Percentiles rank a stretch among this genome's conserved stretches.
Evolutionary conservation across 208 protist genomes (phyloP).

Genomic region (Crithidia expoeki): DNA sequence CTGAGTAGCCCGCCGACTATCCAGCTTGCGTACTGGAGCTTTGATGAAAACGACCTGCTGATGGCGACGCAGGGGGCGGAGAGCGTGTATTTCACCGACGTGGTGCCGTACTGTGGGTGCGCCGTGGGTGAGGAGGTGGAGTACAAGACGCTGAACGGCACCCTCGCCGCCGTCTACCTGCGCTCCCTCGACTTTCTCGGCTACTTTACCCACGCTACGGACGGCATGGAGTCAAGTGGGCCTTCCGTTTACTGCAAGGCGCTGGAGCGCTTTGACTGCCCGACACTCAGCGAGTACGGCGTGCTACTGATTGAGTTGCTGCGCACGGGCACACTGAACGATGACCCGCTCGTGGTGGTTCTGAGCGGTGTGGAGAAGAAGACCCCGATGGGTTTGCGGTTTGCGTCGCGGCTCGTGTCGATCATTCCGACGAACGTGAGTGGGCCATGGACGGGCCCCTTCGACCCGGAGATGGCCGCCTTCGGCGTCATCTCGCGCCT

Average conservation of each 20-base stretch:
- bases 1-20: constrained; percentile 66
- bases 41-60: constrained; percentile 32
- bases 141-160: constrained; percentile 45
- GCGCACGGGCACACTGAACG: constrained; percentile 66
- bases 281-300: constrained; percentile 81
- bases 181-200: constrained; percentile 89
- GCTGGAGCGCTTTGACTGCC: constrained; percentile 64
- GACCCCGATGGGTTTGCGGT: constrained; percentile 45
- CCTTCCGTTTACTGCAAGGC: constrained; percentile 64
- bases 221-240: constrained; percentile 52
- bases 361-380: constrained; percentile 20
- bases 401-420: constrained; percentile 81
- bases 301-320: constrained; percentile 88
- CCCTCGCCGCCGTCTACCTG: constrained; percentile 69
- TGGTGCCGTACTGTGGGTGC: constrained; percentile 52
- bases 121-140: constrained; percentile 29
- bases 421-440: constrained; percentile 81
- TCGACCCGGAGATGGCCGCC: constrained; percentile 83
- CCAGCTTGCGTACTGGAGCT: constrained; percentile 61
- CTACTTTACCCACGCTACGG: constrained; percentile 86
- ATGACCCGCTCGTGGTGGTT: constrained; percentile 49
- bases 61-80: constrained; percentile 22
- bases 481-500: constrained; percentile 80
- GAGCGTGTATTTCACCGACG: constrained; percentile 62
- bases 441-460: constrained; percentile 71